Evolutionary conservation across 2,329 filamentous ascomycete species (phyloP), one percentile per base, ranked within the genome.

Genomic region (Talaromyces piceae): DNA sequence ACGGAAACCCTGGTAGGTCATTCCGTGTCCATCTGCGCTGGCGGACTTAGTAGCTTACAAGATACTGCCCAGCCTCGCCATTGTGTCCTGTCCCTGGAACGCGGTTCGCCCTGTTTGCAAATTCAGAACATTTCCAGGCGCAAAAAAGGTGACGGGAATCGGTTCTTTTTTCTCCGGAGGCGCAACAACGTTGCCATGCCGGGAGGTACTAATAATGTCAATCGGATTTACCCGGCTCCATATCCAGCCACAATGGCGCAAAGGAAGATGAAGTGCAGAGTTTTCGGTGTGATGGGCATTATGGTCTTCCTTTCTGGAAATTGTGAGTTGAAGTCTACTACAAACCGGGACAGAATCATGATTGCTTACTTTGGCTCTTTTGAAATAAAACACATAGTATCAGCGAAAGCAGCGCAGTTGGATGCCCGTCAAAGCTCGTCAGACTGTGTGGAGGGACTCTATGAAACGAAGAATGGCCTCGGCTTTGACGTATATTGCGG

Each of bases 121-220:
- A n/a, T n/a, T n/a, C n/a, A n/a, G n/a, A n/a, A n/a, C n/a, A n/a
- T n/a, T n/a, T n/a, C n/a, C n/a, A n/a, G n/a, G n/a, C n/a, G n/a
- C n/a, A n/a, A n/a, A n/a, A n/a, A n/a, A n/a, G n/a, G n/a, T 4
- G 61, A 67, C 1, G 63, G 68, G 1, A 28, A 11, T 11, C n/a
- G 16, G 16, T 20, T 8, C 9, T 20, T 6, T 37, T 13, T 37
- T 37, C n/a, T 37, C 33, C 20, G 7, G 33, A n/a, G 33, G n/a
- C 7, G n/a, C 33, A 18, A 18, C 33, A 18, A 37, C 16, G 33
- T 37, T n/a, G n/a, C 20, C 16, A 18, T 20, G 33, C 33, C 33
- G 16, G 12, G 16, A 20, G 33, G 16, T 37, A 37, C 30, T 4
- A 12, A 33, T 33, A 5, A 5, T 13, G 12, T 33, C 13, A n/a